Evolutionary conservation across 257 asterid genomes (phyloP), one percentile per base, ranked within the genome.

Genomic region (Solanum chiquidenum): DNA sequence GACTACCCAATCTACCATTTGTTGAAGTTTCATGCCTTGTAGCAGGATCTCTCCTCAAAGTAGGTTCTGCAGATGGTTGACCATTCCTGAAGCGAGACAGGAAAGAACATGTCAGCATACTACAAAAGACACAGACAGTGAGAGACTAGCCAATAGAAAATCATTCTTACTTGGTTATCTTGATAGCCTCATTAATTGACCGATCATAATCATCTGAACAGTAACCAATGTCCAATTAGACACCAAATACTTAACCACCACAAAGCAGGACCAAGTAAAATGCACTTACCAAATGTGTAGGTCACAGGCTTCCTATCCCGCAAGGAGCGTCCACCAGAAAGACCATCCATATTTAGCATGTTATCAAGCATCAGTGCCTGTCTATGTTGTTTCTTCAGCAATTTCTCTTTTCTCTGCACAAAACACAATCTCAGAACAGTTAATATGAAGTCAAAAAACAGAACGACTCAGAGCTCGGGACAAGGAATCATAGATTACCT

Each of bases 291-390:
- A 74, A 97, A 97, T 66, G 99, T 97, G 83, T 95, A 96, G 79
- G 98, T 95, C 87, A 95, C 98, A 5, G 94, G 99, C 88, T 96
- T 95, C 92, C 98, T 92, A 92, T 95, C 98, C 85, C 98, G 99
- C 42, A 95, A 98, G 88, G 98, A 93, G 76, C 98, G 97, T 14
- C 99, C 98, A 66, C 90, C 90, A 87, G 91, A 92, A 86, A 96
- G 90, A 44, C 96, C 98, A 85, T 96, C 98, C 88, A 94, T 86
- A 87, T 93, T 87, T 83, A 96, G 89, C 95, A 95, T 92, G 91
- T 87, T 92, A 87, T 96, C 97, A 79, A 96, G 98, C 97, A 96
- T 91, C 88, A 96, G 97, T 64, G 98, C 98, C 89, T 96, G 95
- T 88, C 98, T 94, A 84, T 96, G 99, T 76, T 96, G 99, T 88